Base-by-base conservation (phyloP, 106 monocot genomes). In the Allium fistulosum region DNA sequence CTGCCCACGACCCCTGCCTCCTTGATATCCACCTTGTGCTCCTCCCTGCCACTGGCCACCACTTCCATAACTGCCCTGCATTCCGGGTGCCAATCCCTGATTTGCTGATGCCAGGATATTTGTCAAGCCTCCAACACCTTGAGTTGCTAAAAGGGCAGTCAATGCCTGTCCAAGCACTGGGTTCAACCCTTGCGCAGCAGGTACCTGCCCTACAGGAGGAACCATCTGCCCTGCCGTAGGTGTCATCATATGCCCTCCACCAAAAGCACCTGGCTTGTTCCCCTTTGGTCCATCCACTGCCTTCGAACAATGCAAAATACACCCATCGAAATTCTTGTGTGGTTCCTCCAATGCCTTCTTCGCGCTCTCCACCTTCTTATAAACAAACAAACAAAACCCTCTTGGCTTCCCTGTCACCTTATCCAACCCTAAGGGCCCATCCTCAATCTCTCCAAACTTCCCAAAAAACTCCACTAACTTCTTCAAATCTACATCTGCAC, bases 371-470 rank as follows among this genome's bases (percentile, higher is more conserved):
- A 69, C 26, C 2, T 66, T 65, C 74, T 82, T 91, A 16, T 91
- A 95, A 7, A 95, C 91, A 55, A 88, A 95, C 14, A 95, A 67
- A 14, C 80, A 81, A 22, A 95, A 95, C 4, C 95, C 91, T 73
- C 74, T 91, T 0, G 88, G 88, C 63, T 82, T 95, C 52, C 88
- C 85, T 0, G 95, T 91, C 3, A 37, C 63, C 71, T 84, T 88
- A 57, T 95, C 95, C 10, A 91, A 70, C 15, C 95, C 91, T 6
- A 95, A 61, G 15, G 95, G 95, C 6, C 95, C 95, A 62, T 88
- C 91, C 69, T 95, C 95, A 12, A 95, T 84, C 77, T 95, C 95
- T 55, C 95, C 95, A 63, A 74, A 95, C 78, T 84, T 81, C 4
- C 83, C 49, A 61, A 95, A 91, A 77, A 88, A 95, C 72, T 83